Base-by-base conservation (phyloP, 768 basidiomycete genomes). In the Floccularia luteovirens region DNA sequence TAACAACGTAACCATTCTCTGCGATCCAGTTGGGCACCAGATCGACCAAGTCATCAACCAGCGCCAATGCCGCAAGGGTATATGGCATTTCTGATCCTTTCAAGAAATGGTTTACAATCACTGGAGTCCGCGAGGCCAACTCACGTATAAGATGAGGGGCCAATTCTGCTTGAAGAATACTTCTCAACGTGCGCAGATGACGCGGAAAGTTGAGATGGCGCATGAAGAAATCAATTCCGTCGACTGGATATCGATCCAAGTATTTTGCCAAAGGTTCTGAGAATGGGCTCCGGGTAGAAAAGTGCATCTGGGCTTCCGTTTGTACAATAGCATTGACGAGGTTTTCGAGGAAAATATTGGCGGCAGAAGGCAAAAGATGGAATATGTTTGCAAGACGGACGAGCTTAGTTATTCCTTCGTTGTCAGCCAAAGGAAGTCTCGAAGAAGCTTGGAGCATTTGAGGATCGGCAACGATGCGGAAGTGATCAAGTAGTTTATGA, bases 301-400 rank as follows among this genome's bases (percentile, higher is more conserved):
- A 94, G 50, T 92, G 88, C 67, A 99, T 80, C 43, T 82, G 77
- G 0, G 86, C 75, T 60, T 99, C 96, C 3, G 90, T 91, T 51
- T 93, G 85, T 22, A 97, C 92, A 38, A 97, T 79, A 7, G 81
- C 70, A 44, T 83, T 84, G 45, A 91, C 79, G n/a, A 98, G 75
- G 36, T 78, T 78, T 49, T 90, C 81, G 25, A 99, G 71, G 63
- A 93, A 99, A 32, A 87, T 83, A 48, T 90, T 90, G 32, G 96
- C 94, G 0, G 92, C 83, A 5, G 87, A 84, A 1, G 96, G 96
- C 7, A 99, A 72, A 3, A 98, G 79, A 53, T 97, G 93, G 66
- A 99, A 98, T 43, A 99, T 91, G 53, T 98, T 94, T 40, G 93
- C 87, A 41, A 99, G 69, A n/a, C 87, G 82, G 21, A 93, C 90